Conservation (phyloP, 257 asterid species). For the Solanum sejunctum region DNA sequence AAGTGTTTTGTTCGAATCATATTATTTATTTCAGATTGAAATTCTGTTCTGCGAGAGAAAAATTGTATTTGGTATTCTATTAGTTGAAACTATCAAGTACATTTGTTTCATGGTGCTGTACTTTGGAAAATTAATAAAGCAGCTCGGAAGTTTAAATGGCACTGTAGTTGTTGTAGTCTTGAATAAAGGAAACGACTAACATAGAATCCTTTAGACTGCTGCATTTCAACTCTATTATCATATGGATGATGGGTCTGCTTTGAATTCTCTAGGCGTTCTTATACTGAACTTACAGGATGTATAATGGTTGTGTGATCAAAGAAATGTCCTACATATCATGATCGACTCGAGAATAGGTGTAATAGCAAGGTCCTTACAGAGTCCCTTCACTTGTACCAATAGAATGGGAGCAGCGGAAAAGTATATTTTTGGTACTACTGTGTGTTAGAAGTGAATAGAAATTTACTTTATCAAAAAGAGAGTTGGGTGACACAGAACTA, state of each 20-base stretch:
- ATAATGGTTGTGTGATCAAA: neutral
- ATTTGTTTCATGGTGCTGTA: neutral
- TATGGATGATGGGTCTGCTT: neutral
- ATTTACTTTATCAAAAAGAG: neutral
- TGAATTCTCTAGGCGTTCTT: neutral
- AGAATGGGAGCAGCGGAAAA: neutral
- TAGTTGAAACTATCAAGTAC: neutral
- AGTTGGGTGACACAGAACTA: neutral
- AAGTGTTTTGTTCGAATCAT: too few relatives aligned
- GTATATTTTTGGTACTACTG: neutral
- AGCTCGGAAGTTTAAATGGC: neutral
- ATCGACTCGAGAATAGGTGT: neutral
- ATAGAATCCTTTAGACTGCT: neutral
- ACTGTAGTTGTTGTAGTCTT: neutral
- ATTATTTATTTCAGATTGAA: too few relatives aligned
- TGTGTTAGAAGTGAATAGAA: neutral
- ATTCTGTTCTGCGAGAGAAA: neutral
- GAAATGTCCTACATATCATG: neutral
- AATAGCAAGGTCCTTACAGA: neutral
- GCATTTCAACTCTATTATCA: too few relatives aligned
- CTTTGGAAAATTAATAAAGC: neutral
- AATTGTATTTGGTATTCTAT: neutral
- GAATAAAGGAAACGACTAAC: neutral
- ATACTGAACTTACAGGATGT: neutral
- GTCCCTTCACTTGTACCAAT: neutral